These are phyloP conservation scores for Marasmius fiardii DNA, from an alignment of 1,284 basidiomycete species.

Conservation along the genomic window DNA sequence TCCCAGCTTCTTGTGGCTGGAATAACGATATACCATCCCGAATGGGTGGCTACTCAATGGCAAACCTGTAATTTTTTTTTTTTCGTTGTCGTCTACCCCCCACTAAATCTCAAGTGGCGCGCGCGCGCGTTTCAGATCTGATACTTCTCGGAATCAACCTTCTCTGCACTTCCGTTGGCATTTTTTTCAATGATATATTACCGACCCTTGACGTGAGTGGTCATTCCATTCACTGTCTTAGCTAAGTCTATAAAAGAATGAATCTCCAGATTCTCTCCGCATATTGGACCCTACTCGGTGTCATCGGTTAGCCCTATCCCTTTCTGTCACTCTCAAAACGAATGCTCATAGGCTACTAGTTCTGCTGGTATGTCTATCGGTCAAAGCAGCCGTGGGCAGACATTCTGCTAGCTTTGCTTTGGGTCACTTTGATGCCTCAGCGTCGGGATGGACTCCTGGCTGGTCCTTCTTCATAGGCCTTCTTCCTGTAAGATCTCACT, in stretches of 20 bases:
- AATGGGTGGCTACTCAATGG: constrained; percentile 47
- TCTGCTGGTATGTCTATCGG: constrained; percentile 43
- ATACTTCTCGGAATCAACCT: constrained; percentile 46
- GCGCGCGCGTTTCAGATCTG: constrained; percentile 33
- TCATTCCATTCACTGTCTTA: no score
- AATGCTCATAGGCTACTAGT: constrained; percentile 20
- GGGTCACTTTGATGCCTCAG: constrained; percentile 44
- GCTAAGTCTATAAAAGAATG: no score
- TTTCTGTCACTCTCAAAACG: not conserved
- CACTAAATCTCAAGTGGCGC: no score
- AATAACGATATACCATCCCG: constrained; percentile 43
- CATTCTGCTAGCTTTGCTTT: constrained; percentile 44
- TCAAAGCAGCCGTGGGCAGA: constrained; percentile 45
- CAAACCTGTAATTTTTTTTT: constrained; percentile 57
- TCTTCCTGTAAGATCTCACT: constrained; percentile 42
- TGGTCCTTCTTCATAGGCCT: constrained; percentile 59
- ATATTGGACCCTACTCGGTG: constrained; percentile 49
- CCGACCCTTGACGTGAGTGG: constrained; percentile 47
- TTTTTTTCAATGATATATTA: constrained; percentile 44
- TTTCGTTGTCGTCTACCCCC: no score
- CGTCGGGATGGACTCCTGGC: constrained; percentile 53
- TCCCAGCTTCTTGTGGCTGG: constrained; percentile 50
- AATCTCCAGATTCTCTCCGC: constrained; percentile 42
- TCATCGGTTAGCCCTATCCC: constrained; percentile 32
- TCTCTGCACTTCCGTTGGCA: constrained; percentile 39